Base-by-base conservation (phyloP, 2,329 filamentous ascomycete genomes). In the Rhinocladiella mackenziei region DNA sequence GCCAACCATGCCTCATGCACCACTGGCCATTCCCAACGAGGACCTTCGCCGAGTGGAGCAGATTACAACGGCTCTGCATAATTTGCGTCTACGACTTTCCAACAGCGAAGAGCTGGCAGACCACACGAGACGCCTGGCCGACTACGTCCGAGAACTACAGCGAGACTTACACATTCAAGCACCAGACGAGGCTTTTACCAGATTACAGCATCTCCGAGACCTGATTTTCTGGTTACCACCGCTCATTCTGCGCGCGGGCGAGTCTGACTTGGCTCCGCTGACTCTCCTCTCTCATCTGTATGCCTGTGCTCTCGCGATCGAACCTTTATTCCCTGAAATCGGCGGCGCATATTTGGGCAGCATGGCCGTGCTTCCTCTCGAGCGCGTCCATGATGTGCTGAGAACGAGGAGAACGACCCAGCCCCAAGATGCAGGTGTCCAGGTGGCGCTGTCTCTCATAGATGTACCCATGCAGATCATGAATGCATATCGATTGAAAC, bases 161-260 rank as follows among this genome's bases (percentile, higher is more conserved):
- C 81, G 84, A 62, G 80, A 86, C 54, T 80, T 81, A 60, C 80
- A 82, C 3, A 75, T 76, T 9, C 75, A 84, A 53, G 80, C 81
- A 17, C 80, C 89, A 17, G 83, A 87, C 52, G 82, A 94, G 61
- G 87, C 94, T 60, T 97, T 96, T 62, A 84, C 89, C 59, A 85
- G 89, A 53, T 78, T 97, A 8, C 89, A 94, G 53, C 83, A 87
- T 7, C 76, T 98, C 47, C 79, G 89, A 43, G 86, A 86, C 56
- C 96, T 91, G 89, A 78, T 97, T 11, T 95, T 97, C 68, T 97
- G 91, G 89, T 80, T 95, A 43, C 92, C 92, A 1, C 82, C 95
- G 23, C 81, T 82, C 55, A 84, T 89, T 57, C 75, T 96, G 18
- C 84, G 91, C 62, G 80, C 82, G 53, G 84, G 83, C 34, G 80